phyloP scores from a whole-genome alignment of 1,284 basidiomycete species.

The Cystobasidium slooffiae region DNA sequence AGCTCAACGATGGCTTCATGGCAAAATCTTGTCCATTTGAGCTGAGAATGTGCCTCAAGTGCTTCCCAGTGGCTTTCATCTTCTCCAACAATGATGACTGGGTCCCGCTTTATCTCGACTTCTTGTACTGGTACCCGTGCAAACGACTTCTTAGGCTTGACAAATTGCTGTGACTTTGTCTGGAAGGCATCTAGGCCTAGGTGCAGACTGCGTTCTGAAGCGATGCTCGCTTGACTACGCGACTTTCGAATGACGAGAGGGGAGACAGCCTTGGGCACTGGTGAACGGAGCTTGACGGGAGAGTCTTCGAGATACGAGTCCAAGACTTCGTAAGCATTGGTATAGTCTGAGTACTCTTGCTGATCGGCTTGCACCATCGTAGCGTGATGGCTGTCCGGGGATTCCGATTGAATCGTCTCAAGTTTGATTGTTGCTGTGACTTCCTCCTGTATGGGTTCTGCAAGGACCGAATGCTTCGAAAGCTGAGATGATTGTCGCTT shows the following conservation, averaged over 20 bases:
- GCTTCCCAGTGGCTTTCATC: conserved; percentile 36
- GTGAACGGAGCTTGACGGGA: background rate
- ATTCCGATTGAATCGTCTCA: background rate
- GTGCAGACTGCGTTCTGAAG: conserved; percentile 1
- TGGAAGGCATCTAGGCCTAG: conserved; percentile 40
- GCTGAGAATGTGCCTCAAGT: background rate
- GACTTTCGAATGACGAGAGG: conserved; percentile 36
- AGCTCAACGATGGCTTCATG: conserved; percentile 37
- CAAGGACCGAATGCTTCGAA: conserved; percentile 30
- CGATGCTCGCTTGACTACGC: conserved; percentile 24
- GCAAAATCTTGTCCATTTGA: conserved; percentile 40
- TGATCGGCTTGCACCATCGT: background rate
- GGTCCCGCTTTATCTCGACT: background rate
- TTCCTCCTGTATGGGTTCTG: conserved; percentile 37
- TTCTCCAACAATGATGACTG: conserved; percentile 13
- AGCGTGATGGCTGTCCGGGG: background rate
- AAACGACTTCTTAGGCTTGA: background rate
- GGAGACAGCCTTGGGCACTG: conserved; percentile 18
- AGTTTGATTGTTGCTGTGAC: conserved; percentile 8
- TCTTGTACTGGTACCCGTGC: background rate
- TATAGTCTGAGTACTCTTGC: background rate
- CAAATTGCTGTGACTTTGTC: background rate
- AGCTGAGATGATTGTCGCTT: conserved; percentile 32
- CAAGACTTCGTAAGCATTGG: conserved; percentile 8
- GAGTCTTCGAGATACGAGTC: conserved; percentile 17